phyloP scores from a whole-genome alignment of 495 filamentous ascomycete genomes.

The Clohesyomyces aquaticus region DNA sequence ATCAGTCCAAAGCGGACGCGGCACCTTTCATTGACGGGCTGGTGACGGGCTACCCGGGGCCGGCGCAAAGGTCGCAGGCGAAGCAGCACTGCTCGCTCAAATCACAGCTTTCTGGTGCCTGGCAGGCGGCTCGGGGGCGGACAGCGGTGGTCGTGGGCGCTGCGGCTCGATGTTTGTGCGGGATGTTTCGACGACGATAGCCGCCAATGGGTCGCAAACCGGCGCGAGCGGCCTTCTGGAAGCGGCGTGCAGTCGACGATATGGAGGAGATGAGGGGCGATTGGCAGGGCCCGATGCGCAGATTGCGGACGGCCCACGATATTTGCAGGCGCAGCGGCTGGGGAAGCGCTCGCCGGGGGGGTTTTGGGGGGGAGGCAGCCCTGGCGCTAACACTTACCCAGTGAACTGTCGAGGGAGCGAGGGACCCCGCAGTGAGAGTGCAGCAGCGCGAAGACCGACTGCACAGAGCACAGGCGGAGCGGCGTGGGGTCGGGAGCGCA shows the following conservation, averaged over 20 bases:
- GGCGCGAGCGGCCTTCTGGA: constrained; percentile 37
- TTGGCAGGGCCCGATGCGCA: constrained; percentile 10
- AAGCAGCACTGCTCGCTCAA: constrained; percentile 2
- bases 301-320: constrained; percentile 31
- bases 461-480: too few species aligned
- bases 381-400: constrained; percentile 43
- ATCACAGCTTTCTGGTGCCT: constrained; percentile 31
- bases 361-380: constrained; percentile 9
- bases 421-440: neutral
- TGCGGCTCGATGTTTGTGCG: constrained; percentile 27
- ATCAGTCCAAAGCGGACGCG: neutral
- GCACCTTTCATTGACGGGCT: neutral
- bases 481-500: constrained; percentile 2
- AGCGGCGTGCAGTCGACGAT: constrained; percentile 13
- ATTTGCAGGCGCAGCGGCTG: constrained; percentile 33
- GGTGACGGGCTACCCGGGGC: constrained; percentile 1
- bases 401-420: constrained; percentile 20
- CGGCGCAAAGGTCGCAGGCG: constrained; percentile 28
- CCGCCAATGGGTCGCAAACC: constrained; percentile 28
- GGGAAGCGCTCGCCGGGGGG: constrained; percentile 38
- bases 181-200: constrained; percentile 23
- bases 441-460: constrained; percentile 8
- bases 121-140: constrained; percentile 21
- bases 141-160: constrained; percentile 4
- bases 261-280: constrained; percentile 10